A percentile compares a stretch with the other conserved stretches of the same genome.
Conservation (phyloP, 306 rosid genomes). For the Cicer bijugum region DNA sequence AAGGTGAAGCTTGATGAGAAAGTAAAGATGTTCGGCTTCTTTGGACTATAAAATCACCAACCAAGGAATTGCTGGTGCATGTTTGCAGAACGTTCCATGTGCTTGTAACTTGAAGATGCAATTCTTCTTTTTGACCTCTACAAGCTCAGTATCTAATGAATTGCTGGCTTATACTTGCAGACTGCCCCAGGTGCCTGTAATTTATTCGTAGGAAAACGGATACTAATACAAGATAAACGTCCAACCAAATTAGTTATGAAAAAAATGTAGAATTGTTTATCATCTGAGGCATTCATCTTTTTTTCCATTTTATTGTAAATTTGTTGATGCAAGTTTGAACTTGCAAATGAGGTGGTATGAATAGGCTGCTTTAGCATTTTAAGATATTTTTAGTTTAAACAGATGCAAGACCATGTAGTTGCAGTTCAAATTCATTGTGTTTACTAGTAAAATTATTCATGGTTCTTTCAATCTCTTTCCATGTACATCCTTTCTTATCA, state of each 20-base stretch:
- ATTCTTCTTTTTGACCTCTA: conserved; percentile 42
- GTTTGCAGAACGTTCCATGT: conserved; percentile 44
- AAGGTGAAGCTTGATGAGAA: conserved; percentile 44
- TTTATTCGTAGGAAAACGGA: conserved; percentile 44
- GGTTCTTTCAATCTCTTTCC: conserved; percentile 9
- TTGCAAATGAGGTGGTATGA: conserved; percentile 27
- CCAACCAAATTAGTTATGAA: conserved; percentile 42
- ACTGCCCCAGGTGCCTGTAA: conserved; percentile 49
- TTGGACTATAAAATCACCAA: conserved; percentile 33
- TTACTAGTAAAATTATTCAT: not conserved
- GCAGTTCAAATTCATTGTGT: conserved; percentile 20
- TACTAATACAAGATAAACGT: conserved; percentile 38
- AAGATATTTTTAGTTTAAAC: conserved; percentile 22
- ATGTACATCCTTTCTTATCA: not conserved
- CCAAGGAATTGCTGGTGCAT: conserved; percentile 43
- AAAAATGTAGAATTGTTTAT: conserved; percentile 45
- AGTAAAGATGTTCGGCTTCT: conserved; percentile 41
- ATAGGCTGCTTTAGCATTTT: conserved; percentile 35
- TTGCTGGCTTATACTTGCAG: conserved; percentile 41
- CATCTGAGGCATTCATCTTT: conserved; percentile 37
- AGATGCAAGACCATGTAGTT: conserved; percentile 25
- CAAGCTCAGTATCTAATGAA: conserved; percentile 41
- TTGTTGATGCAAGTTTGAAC: conserved; percentile 36
- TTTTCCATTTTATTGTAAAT: conserved; percentile 41
- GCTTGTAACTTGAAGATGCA: conserved; percentile 42